phyloP scores from a whole-genome alignment of 2,329 filamentous ascomycete species.

The Coleophoma cylindrospora region DNA sequence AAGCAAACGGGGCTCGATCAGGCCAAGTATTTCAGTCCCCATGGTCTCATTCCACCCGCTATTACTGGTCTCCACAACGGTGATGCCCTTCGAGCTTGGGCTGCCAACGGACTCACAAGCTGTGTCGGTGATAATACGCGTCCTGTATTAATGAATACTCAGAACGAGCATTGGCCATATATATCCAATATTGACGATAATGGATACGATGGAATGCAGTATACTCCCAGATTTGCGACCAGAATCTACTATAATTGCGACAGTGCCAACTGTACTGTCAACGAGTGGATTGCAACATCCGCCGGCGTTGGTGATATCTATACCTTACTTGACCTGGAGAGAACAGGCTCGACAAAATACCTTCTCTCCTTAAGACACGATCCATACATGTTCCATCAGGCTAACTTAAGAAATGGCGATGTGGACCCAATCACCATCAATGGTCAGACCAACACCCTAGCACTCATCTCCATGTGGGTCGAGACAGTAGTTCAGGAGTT shows the following conservation, averaged over 20 bases:
- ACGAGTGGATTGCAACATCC: conserved; percentile 57
- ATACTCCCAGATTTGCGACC: conserved; percentile 56
- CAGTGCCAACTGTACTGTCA: conserved; percentile 46
- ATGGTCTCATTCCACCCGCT: conserved; percentile 56
- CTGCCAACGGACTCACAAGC: conserved; percentile 51
- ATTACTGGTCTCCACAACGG: conserved; percentile 61
- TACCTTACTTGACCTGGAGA: conserved; percentile 44
- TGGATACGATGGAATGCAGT: conserved; percentile 48
- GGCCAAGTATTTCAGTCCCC: conserved; percentile 41
- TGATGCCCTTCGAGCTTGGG: conserved; percentile 55
- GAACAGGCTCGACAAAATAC: conserved; percentile 48
- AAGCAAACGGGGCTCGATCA: conserved; percentile 43
- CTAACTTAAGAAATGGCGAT: conserved; percentile 50
- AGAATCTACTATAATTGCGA: conserved; percentile 63
- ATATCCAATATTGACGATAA: conserved; percentile 45
- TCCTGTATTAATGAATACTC: conserved; percentile 43
- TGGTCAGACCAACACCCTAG: conserved; percentile 16
- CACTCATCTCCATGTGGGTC: conserved; percentile 23
- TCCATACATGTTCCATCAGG: conserved; percentile 48
- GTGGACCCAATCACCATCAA: conserved; percentile 24
- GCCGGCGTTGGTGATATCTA: conserved; percentile 47
- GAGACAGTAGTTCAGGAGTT: conserved; percentile 23
- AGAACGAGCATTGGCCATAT: conserved; percentile 44
- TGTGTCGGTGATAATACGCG: conserved; percentile 62
- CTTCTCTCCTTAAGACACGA: conserved; percentile 43